Percentiles rank a stretch among this genome's conserved stretches.
phyloP scores from a whole-genome alignment of 441 rosid species.

The Adansonia madagascariensis region DNA sequence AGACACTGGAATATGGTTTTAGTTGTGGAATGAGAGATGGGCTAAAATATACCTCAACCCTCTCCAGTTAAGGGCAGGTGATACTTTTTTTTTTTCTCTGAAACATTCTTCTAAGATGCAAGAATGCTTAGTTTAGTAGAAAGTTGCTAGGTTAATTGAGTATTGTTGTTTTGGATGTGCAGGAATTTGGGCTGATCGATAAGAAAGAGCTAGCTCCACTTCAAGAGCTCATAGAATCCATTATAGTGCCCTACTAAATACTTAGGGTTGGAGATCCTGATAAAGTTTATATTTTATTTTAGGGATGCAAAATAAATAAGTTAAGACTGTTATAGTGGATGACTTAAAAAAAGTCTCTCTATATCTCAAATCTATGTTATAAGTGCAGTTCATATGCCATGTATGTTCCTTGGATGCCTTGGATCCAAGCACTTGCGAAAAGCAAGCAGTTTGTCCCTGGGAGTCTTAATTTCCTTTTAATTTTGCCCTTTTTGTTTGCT shows the following conservation, averaged over 20 bases:
- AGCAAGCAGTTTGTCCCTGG: neutral
- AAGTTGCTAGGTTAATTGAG: neutral
- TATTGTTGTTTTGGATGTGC: conserved; percentile 27
- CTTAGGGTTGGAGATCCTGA: conserved; percentile 14
- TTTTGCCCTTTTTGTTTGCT: neutral
- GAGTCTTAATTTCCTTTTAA: neutral
- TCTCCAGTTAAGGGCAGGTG: neutral
- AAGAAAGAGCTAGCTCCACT: conserved; percentile 98
- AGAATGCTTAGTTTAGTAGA: neutral
- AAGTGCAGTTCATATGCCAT: neutral
- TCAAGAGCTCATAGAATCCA: conserved; percentile 92
- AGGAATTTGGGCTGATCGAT: conserved; percentile 95
- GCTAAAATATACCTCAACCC: neutral
- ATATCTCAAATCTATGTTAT: conserved; percentile 3
- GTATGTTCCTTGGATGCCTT: neutral
- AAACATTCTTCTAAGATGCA: neutral
- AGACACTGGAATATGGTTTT: neutral
- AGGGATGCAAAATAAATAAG: conserved; percentile 17
- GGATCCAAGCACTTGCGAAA: neutral
- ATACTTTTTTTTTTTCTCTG: neutral
- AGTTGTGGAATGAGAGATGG: neutral
- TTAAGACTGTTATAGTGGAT: neutral
- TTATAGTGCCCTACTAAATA: conserved; percentile 59
- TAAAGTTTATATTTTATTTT: neutral
- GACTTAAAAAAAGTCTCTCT: neutral